phyloP scores from a whole-genome alignment of 768 basidiomycete species.

The Mycena haematopus region DNA sequence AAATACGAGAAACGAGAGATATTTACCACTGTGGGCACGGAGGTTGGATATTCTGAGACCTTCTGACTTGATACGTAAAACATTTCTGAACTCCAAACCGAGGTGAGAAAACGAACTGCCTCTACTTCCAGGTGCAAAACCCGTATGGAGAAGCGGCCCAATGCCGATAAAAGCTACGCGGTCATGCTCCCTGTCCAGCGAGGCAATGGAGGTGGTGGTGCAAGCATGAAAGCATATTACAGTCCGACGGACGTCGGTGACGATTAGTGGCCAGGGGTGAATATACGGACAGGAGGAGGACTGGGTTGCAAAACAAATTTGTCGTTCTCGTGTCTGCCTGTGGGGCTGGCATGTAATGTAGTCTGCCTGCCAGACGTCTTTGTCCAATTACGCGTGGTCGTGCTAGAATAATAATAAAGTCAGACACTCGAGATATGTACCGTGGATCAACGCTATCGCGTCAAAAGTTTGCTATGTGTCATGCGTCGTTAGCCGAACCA shows the following conservation, averaged over 20 bases:
- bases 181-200: slow-evolving; percentile 5
- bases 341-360: slow-evolving; percentile 10
- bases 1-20: not conserved
- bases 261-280: slow-evolving; percentile 19
- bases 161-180: slow-evolving; percentile 29
- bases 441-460: slow-evolving; percentile 29
- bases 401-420: slow-evolving; percentile 15
- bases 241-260: slow-evolving; percentile 26
- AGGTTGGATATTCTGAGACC: not conserved
- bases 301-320: not conserved
- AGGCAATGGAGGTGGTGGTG: slow-evolving; percentile 8
- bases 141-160: slow-evolving; percentile 2
- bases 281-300: slow-evolving; percentile 5
- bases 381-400: slow-evolving; percentile 18
- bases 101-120: slow-evolving; percentile 9
- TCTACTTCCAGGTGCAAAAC: not conserved
- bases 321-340: slow-evolving; percentile 9
- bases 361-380: slow-evolving; percentile 29
- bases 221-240: slow-evolving; percentile 25
- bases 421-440: slow-evolving; percentile 21
- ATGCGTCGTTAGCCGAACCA: slow-evolving; percentile 27
- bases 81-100: not conserved
- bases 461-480: slow-evolving; percentile 30
- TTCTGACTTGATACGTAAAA: not conserved
- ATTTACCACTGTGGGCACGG: not conserved